phyloP scores from a whole-genome alignment of 139 green algal species.

The Eudorina sp. region DNA sequence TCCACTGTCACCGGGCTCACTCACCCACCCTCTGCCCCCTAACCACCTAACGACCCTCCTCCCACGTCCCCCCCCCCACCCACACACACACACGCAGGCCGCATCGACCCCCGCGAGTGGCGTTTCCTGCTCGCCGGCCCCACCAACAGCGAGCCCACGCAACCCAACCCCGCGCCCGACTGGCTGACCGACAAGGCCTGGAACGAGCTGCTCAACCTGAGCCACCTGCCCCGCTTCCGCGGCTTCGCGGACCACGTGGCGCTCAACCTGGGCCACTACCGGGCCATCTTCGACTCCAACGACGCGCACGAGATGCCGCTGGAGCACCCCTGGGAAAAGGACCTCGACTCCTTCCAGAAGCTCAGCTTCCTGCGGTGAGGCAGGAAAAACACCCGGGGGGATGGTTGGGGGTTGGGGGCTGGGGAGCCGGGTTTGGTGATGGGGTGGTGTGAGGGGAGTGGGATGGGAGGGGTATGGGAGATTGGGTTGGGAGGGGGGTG shows the following conservation, averaged over 20 bases:
- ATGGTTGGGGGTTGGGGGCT: too few species aligned
- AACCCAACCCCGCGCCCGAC: conserved; percentile 75
- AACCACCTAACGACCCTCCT: too few species aligned
- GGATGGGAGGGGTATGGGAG: too few species aligned
- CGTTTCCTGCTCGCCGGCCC: conserved; percentile 70
- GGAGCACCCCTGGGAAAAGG: conserved; percentile 59
- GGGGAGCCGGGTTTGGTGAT: not conserved
- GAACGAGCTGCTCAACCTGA: conserved; percentile 83
- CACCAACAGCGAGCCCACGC: conserved; percentile 49
- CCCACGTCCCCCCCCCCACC: not conserved
- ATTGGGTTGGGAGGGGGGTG: not conserved
- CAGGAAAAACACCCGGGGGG: not conserved
- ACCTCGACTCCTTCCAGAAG: conserved; percentile 75
- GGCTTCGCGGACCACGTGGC: conserved; percentile 70
- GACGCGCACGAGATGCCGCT: conserved; percentile 77
- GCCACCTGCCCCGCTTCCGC: conserved; percentile 68
- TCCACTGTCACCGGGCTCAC: too few species aligned
- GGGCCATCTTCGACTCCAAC: conserved; percentile 82
- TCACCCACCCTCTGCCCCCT: too few species aligned
- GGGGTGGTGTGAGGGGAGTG: not conserved
- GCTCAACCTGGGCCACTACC: conserved; percentile 71
- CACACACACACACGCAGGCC: not conserved
- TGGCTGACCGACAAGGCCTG: conserved; percentile 89
- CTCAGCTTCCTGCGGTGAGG: conserved; percentile 75
- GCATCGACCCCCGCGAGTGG: conserved; percentile 78